Conservation (phyloP, 345 rosid genomes). For the Nephelium lappaceum region DNA sequence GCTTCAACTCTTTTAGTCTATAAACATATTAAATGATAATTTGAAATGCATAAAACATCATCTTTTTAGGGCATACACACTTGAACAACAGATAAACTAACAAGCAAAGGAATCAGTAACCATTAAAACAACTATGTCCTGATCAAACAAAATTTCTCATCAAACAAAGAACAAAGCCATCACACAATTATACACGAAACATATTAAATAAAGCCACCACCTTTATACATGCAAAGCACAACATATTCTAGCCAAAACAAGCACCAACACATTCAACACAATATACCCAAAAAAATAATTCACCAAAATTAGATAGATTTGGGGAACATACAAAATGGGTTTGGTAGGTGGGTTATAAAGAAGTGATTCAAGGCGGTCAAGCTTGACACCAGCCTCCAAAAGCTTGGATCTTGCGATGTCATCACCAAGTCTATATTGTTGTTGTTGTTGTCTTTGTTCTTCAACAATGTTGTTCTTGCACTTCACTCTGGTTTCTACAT, state of each 20-base stretch:
- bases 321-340: conserved; percentile 41
- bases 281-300: neutral
- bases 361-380: conserved; percentile 62
- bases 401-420: conserved; percentile 46
- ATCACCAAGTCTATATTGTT: conserved; percentile 1
- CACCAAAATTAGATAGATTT: neutral
- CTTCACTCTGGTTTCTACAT: conserved; percentile 39
- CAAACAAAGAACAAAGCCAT: neutral
- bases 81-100: neutral
- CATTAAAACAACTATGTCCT: neutral
- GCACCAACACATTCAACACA: neutral
- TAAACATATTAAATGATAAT: neutral
- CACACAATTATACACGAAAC: neutral
- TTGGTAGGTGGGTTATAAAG: conserved; percentile 61
- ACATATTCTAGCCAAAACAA: neutral
- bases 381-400: conserved; percentile 49
- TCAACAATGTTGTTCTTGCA: conserved; percentile 19
- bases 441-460: neutral
- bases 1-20: neutral
- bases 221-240: no score
- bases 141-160: neutral
- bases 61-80: neutral
- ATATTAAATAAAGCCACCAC: neutral
- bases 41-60: neutral
- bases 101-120: neutral